Base-by-base conservation (phyloP, 108 stramenopile genomes). In the Nannochloropsis gaditana region DNA sequence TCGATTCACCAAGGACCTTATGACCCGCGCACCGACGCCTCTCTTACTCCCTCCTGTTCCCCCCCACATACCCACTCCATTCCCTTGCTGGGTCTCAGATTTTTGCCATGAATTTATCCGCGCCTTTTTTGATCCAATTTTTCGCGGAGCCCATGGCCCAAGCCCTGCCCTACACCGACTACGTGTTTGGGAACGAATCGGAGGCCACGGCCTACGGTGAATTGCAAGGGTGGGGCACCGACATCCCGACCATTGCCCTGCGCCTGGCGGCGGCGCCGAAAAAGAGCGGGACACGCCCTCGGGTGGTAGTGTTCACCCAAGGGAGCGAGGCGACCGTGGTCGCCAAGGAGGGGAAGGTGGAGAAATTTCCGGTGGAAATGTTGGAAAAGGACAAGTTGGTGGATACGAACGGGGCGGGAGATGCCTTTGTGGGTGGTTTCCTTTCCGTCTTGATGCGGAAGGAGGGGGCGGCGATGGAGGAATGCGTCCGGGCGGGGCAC, bases 381-480 rank as follows among this genome's bases (percentile, higher is more conserved):
- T 90, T 98, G 42, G 85, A 90, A 41, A 91, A 92, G 90, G 96
- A 95, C n/a, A 82, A 92, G 47, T 88, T 99, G 73, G 99, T 99
- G 21, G 99, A 99, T 88, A 97, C 97, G 85, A 99, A 99, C 89
- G 99, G 99, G 44, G 99, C 99, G 17, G 99, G 99, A 59, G 99
- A 99, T 91, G 96, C 97, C 87, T 99, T 99, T 90, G 99, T 99
- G 2, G 99, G 99, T 44, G 99, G 99, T 47, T 99, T 98, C 94
- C 91, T 98, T 80, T 88, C 95, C 21, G 93, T 94, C 86, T 91
- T 98, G 50, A 85, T 94, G 43, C 87, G 90, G 45, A 31, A 31
- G 31, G 31, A 31, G 31, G 95, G 93, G 73, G 91, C 86, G 31
- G 92, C 93, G 86, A 87, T 97, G 59, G 95, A 91, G 80, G 94